phyloP scores from a whole-genome alignment of 2,329 filamentous ascomycete genomes.

The Trichoderma sp. region DNA sequence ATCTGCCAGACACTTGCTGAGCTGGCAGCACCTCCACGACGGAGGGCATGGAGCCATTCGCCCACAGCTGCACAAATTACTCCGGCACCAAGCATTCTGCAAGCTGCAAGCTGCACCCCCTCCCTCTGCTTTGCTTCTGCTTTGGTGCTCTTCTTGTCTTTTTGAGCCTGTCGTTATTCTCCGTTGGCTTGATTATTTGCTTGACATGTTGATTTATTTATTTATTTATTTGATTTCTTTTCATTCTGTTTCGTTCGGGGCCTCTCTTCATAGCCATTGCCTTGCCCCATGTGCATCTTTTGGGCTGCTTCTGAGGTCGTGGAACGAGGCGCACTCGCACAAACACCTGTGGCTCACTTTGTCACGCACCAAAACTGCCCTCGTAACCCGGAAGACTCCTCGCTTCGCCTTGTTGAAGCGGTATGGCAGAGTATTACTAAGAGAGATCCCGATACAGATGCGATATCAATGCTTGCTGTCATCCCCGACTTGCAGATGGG shows the following conservation, averaged over 20 bases:
- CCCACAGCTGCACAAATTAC: slow-evolving; percentile 23
- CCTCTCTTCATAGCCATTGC: slow-evolving; percentile 2
- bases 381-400: no score
- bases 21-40: slow-evolving; percentile 38
- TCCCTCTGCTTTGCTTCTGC: not conserved
- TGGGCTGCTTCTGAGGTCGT: not conserved
- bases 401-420: no score
- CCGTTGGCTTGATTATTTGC: not conserved
- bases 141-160: not conserved
- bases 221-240: not conserved
- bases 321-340: not conserved
- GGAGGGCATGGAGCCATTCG: slow-evolving; percentile 25
- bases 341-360: no score
- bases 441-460: not conserved
- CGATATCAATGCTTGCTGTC: not conserved
- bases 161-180: not conserved
- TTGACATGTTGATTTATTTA: not conserved
- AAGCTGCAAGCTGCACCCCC: slow-evolving; percentile 1
- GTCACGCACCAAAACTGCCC: no score
- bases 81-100: slow-evolving; percentile 13
- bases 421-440: not conserved
- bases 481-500: slow-evolving; percentile 2
- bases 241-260: no score
- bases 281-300: slow-evolving; percentile 19
- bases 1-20: slow-evolving; percentile 44